Evolutionary conservation across 2,329 filamentous ascomycete species (phyloP).

Genomic region (Fusarium sp.): DNA sequence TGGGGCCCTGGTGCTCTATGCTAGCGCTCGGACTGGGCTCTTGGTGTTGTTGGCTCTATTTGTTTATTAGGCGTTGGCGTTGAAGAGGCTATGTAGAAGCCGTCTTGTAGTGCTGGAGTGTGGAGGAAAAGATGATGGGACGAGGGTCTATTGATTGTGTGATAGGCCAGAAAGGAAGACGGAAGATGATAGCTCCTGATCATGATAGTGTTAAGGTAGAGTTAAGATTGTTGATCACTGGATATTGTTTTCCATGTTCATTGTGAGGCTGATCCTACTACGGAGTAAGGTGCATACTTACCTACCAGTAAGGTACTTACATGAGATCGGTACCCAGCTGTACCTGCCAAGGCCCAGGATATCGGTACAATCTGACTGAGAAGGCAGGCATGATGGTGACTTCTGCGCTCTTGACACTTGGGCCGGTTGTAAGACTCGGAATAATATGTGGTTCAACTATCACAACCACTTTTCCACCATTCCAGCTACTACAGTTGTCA

Average conservation of each 20-base stretch:
- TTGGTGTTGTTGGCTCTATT: not conserved
- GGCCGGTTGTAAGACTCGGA: not conserved
- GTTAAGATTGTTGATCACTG: not conserved
- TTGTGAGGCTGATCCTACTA: not conserved
- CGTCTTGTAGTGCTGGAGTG: not conserved
- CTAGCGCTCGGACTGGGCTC: constrained; percentile 16
- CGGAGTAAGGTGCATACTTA: no score
- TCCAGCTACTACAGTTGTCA: not conserved
- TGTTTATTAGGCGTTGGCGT: constrained; percentile 5
- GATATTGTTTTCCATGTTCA: not conserved
- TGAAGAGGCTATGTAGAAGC: not conserved
- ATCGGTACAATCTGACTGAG: not conserved
- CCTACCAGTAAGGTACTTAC: not conserved
- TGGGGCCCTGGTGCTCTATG: not conserved
- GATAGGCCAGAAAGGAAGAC: not conserved
- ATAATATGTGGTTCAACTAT: not conserved
- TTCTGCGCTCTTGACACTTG: not conserved
- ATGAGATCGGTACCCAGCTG: not conserved
- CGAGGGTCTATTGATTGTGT: not conserved
- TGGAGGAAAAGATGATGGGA: not conserved
- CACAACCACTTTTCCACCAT: not conserved
- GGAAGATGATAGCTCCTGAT: not conserved
- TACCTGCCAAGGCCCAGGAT: not conserved
- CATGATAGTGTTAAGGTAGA: not conserved
- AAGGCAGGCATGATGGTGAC: not conserved